Base-by-base conservation (phyloP, 345 rosid genomes). In the Eucalyptus regnans region DNA sequence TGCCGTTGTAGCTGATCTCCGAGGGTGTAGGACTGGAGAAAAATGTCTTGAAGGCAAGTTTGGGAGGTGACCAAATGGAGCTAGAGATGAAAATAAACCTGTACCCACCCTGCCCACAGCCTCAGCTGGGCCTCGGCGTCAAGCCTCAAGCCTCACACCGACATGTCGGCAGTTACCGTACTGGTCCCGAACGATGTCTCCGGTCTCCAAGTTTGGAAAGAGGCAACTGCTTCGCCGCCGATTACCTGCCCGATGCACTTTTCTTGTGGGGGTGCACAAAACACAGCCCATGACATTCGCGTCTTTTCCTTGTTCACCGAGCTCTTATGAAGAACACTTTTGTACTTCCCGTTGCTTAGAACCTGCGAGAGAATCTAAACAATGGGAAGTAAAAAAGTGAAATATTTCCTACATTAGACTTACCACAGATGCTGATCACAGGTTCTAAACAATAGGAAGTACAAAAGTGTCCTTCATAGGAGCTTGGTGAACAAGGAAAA, bases 21-120 rank as follows among this genome's bases (percentile, higher is more conserved):
- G 90, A 90, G 84, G 95, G 94, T 29, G 71, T 94, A 29, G 94
- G 93, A 11, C 58, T 93, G 90, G 90, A 92, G 52, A 88, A 89
- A 54, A 90, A 88, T 33, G 90, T 58, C 46, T 50, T 93, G 56
- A 86, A 79, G 51, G 50, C 90, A 7, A 56, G 84, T 17, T 86
- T 94, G 76, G 95, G 93, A 52, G 91, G 87, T 8, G 93, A 91
- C 23, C 88, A 90, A 2, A 90, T 94, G 58, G 95, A 91, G 87
- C 27, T 90, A 16, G 94, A 93, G 91, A 93, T 94, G 95, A 94
- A 93, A 66, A 92, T 94, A 49, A 94, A 94, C 87, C 80, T 92
- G 89, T 94, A 93, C 52, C 96, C 95, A 17, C 96, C 95, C 50
- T 94, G 95, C 79, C 95, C 96, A n/a, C 92, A 93, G 27, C 96